Evolutionary conservation across 768 basidiomycete species (phyloP).

Genomic region (Trametes cinnabarina): DNA sequence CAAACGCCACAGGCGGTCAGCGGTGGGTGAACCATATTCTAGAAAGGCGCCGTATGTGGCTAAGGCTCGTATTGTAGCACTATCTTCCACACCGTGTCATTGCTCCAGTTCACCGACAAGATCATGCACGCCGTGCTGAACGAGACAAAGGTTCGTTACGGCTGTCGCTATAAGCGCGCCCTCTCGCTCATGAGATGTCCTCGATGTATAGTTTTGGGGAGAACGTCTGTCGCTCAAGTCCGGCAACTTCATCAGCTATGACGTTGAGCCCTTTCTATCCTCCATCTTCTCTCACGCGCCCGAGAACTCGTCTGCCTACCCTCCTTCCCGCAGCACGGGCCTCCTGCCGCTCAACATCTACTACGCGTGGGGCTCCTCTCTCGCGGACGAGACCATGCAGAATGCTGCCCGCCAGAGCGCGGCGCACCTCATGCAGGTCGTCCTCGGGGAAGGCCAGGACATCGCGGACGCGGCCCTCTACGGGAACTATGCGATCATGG

Average conservation of each 20-base stretch:
- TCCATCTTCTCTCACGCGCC: conserved; percentile 38
- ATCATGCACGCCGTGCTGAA: conserved; percentile 44
- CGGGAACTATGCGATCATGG: conserved; percentile 57
- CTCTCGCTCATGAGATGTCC: not conserved
- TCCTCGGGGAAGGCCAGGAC: conserved; percentile 40
- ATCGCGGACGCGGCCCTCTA: conserved; percentile 44
- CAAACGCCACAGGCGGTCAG: conserved; percentile 32
- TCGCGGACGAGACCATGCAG: conserved; percentile 41
- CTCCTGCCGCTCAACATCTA: conserved; percentile 46
- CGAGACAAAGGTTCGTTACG: conserved; percentile 37
- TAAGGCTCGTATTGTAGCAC: conserved; percentile 1
- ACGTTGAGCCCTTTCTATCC: conserved; percentile 51
- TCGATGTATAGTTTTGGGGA: conserved; percentile 44
- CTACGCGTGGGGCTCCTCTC: conserved; percentile 43
- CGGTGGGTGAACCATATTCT: conserved; percentile 22
- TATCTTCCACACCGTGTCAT: conserved; percentile 42
- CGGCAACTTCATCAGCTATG: conserved; percentile 40
- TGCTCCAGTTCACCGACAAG: conserved; percentile 34
- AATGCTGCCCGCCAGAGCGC: conserved; percentile 40
- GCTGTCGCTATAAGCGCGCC: not conserved
- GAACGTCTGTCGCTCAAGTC: conserved; percentile 33
- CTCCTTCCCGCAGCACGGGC: conserved; percentile 37
- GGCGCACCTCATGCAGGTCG: conserved; percentile 39
- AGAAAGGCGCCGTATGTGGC: not conserved
- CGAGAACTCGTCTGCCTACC: conserved; percentile 42